A percentile compares a stretch with the other conserved stretches of the same genome.
Evolutionary conservation across 106 monocot genomes (phyloP).

Genomic region (Ottelia alismoides): DNA sequence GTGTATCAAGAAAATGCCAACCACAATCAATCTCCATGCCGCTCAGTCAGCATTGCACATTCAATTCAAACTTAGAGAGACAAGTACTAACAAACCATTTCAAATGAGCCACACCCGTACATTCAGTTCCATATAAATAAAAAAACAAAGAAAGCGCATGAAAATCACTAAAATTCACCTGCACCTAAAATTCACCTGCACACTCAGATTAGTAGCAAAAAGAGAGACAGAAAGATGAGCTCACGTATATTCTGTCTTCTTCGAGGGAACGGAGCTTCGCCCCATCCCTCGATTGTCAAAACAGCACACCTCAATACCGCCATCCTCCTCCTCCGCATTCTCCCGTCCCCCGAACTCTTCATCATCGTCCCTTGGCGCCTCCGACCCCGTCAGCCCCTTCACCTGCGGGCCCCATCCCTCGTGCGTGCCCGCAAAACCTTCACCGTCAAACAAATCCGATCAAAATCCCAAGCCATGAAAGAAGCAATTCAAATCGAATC

Average conservation of each 20-base stretch:
- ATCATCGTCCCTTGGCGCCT: constrained; percentile 29
- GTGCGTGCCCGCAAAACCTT: constrained; percentile 86
- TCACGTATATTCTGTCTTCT: constrained; percentile 72
- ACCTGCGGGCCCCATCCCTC: constrained; percentile 87
- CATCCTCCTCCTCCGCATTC: constrained; percentile 31
- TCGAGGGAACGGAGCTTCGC: constrained; percentile 49
- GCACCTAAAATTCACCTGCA: background rate
- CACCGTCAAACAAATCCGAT: background rate
- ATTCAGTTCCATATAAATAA: too few species aligned
- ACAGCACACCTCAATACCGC: too few species aligned
- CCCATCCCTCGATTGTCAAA: constrained; percentile 91
- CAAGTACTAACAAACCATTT: too few species aligned
- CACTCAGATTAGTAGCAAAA: too few species aligned
- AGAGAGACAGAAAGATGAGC: constrained; percentile 3
- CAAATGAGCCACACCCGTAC: too few species aligned
- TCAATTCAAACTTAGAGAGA: too few species aligned
- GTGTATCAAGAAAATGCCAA: too few species aligned
- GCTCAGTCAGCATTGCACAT: too few species aligned
- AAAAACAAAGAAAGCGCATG: too few species aligned
- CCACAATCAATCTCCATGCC: too few species aligned
- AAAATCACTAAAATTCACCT: too few species aligned
- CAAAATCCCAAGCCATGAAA: background rate
- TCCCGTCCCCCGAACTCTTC: background rate
- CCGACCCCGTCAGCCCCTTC: constrained; percentile 49
- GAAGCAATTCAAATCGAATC: background rate